phyloP scores from a whole-genome alignment of 495 filamentous ascomycete genomes.

The Daldinia caldariorum region DNA sequence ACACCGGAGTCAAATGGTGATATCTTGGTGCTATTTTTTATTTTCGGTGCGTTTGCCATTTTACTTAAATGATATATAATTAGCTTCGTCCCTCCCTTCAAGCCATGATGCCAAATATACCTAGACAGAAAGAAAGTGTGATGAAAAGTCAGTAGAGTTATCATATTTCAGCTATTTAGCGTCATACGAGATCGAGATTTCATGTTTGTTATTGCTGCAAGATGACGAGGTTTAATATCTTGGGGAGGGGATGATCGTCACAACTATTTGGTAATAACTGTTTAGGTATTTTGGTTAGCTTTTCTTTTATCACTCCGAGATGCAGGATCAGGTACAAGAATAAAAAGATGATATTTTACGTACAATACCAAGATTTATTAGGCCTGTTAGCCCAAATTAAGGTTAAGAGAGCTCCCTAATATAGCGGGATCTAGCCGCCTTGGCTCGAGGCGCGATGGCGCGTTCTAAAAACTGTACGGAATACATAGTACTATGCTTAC shows the following conservation, averaged over 20 bases:
- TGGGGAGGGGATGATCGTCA: slow-evolving; percentile 21
- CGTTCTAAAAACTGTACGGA: background rate
- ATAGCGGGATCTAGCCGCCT: slow-evolving; percentile 33
- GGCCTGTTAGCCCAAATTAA: slow-evolving; percentile 15
- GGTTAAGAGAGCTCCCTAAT: slow-evolving; percentile 8
- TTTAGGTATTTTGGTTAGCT: too few species aligned
- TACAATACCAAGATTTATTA: too few species aligned
- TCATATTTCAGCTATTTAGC: background rate
- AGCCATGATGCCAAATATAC: too few species aligned
- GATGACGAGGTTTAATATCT: background rate
- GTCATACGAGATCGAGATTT: slow-evolving; percentile 1
- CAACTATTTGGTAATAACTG: slow-evolving; percentile 18
- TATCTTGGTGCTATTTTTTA: too few species aligned
- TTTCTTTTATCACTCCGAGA: background rate
- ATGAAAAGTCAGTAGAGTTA: background rate
- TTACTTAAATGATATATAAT: too few species aligned
- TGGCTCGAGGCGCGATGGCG: background rate
- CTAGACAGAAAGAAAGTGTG: slow-evolving; percentile 7
- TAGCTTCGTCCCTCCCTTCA: too few species aligned
- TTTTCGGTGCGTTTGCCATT: too few species aligned
- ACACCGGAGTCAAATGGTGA: too few species aligned
- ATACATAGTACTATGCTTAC: too few species aligned
- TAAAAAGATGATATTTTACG: too few species aligned
- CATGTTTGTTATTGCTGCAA: slow-evolving; percentile 1
- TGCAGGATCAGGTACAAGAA: too few species aligned